Percentiles rank a stretch among this genome's conserved stretches.
Evolutionary conservation across 257 asterid genomes (phyloP).

Genomic region (Solanum paucissectum): DNA sequence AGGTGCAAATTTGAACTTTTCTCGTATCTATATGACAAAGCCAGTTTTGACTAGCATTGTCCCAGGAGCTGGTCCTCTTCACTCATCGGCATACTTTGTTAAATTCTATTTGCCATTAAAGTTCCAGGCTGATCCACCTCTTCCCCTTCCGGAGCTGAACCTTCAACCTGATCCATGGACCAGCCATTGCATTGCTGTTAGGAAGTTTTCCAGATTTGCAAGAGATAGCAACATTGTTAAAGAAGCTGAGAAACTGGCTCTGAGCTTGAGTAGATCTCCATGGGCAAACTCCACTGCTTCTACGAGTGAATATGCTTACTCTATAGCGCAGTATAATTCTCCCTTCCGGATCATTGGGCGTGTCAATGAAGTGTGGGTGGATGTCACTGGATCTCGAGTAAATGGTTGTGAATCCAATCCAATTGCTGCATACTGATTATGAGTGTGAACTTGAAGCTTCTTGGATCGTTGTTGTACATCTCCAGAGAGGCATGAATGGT

Average conservation of each 20-base stretch:
- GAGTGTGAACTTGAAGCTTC: not conserved
- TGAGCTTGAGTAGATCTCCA: slow-evolving; percentile 50
- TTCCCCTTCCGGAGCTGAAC: slow-evolving; percentile 69
- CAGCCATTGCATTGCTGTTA: slow-evolving; percentile 62
- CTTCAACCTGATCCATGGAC: slow-evolving; percentile 45
- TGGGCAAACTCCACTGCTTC: slow-evolving; percentile 58
- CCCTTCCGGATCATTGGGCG: slow-evolving; percentile 51
- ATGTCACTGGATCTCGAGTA: slow-evolving; percentile 40
- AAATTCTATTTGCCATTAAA: slow-evolving; percentile 41
- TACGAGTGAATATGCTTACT: slow-evolving; percentile 43
- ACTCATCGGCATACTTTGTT: slow-evolving; percentile 62
- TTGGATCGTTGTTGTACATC: not conserved
- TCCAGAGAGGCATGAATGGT: not conserved
- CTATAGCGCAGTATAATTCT: slow-evolving; percentile 71
- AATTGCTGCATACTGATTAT: slow-evolving; percentile 28
- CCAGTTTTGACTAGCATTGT: slow-evolving; percentile 79
- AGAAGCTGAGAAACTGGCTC: slow-evolving; percentile 72
- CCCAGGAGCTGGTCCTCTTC: slow-evolving; percentile 81
- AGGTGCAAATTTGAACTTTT: slow-evolving; percentile 75
- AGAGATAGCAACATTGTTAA: slow-evolving; percentile 60
- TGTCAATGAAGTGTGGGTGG: slow-evolving; percentile 81
- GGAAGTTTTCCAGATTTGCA: slow-evolving; percentile 74
- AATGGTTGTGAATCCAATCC: slow-evolving; percentile 34
- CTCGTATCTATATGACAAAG: slow-evolving; percentile 54
- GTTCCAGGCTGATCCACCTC: slow-evolving; percentile 58